Evolutionary conservation across 164 flowering plant genomes (phyloP).

Genomic region (Magnolia sinica): DNA sequence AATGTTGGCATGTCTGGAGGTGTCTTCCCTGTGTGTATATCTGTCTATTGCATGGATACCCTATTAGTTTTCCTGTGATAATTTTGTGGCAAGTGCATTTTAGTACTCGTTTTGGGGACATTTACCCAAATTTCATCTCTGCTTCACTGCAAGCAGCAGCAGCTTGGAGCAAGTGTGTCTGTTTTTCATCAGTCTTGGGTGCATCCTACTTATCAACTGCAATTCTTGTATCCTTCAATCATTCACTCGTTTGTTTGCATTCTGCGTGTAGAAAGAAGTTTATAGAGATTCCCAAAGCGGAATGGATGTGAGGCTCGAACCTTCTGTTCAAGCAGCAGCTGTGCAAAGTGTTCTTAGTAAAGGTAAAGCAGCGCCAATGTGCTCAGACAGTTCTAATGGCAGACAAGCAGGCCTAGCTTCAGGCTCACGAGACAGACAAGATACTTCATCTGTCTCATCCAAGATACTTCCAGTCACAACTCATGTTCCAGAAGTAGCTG

Average conservation of each 20-base stretch:
- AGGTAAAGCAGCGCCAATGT: conserved; percentile 11
- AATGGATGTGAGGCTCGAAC: conserved; percentile 11
- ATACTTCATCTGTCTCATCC: background rate
- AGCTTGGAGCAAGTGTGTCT: background rate
- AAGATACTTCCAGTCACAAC: background rate
- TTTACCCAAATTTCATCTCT: background rate
- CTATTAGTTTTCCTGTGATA: too few species aligned
- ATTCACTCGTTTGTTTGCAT: background rate
- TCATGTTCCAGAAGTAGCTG: background rate
- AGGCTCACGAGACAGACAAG: conserved; percentile 6
- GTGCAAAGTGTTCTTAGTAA: conserved; percentile 2
- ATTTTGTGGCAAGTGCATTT: too few species aligned
- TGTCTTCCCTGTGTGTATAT: too few species aligned
- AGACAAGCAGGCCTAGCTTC: background rate
- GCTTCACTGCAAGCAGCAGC: background rate
- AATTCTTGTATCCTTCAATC: background rate
- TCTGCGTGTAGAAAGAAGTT: conserved; percentile 29
- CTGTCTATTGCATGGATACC: too few species aligned
- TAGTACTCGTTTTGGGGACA: background rate
- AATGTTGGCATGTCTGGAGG: too few species aligned
- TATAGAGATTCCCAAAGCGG: conserved; percentile 8
- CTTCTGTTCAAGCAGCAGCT: conserved; percentile 3
- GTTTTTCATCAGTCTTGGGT: background rate
- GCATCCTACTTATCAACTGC: background rate
- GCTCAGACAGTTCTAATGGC: conserved; percentile 4